phyloP scores from a whole-genome alignment of 345 rosid genomes.

The Cardamine chenopodiifolia region DNA sequence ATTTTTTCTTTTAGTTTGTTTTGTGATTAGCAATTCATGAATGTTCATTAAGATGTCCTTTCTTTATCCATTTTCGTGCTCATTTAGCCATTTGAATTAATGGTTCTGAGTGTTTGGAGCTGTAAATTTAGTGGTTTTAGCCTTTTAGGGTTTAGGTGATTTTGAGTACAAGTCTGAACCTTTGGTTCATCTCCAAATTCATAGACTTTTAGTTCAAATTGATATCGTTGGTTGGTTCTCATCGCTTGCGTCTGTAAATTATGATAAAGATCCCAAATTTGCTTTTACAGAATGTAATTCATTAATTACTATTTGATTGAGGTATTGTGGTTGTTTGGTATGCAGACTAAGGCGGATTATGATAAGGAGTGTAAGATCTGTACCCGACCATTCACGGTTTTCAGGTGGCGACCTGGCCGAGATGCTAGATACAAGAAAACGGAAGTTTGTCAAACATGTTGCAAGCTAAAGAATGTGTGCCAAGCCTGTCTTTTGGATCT shows the following conservation, averaged over 20 bases:
- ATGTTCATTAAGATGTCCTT: not conserved
- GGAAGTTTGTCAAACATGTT: constrained; percentile 90
- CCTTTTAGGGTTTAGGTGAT: constrained; percentile 14
- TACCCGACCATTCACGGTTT: constrained; percentile 86
- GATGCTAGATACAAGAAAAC: constrained; percentile 87
- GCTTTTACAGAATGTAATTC: not conserved
- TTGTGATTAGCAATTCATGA: not conserved
- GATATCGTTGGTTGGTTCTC: not conserved
- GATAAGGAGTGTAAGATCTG: constrained; percentile 98
- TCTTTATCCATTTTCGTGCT: not conserved
- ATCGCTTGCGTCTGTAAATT: not conserved
- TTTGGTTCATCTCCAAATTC: not conserved
- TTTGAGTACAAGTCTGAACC: not conserved
- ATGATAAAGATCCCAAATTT: not conserved
- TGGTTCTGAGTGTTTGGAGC: not conserved
- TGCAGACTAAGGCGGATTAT: constrained; percentile 74
- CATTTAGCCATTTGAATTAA: not conserved
- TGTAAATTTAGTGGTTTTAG: not conserved
- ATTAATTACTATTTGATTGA: not conserved
- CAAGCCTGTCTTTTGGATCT: constrained; percentile 96
- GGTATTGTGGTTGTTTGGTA: not conserved
- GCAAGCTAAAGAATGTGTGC: constrained; percentile 89
- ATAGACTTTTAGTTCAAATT: not conserved
- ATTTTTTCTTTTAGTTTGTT: not conserved
- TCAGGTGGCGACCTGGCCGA: constrained; percentile 91